Evolutionary conservation across 106 monocot species (phyloP).

Genomic region (Vanilla planifolia): DNA sequence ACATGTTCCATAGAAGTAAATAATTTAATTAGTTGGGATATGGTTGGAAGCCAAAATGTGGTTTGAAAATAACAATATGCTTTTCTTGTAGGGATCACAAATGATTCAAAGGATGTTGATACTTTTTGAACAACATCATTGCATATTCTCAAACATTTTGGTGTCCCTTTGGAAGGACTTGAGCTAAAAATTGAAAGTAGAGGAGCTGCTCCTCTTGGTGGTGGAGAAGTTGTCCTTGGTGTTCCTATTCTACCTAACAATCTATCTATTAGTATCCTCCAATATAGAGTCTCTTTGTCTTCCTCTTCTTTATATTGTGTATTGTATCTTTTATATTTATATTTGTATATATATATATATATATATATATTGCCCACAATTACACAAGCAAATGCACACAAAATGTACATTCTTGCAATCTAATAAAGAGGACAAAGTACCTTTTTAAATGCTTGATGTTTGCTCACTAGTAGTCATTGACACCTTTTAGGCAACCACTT

Average conservation of each 20-base stretch:
- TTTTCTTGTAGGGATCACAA: constrained; percentile 5
- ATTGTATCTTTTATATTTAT: no score
- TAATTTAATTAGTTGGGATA: no score
- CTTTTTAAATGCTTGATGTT: no score
- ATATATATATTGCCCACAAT: no score
- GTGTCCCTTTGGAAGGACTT: constrained; percentile 75
- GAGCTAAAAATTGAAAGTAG: constrained; percentile 73
- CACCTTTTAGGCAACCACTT: constrained; percentile 76
- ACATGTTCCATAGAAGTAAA: no score
- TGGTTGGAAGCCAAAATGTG: no score
- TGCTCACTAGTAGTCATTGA: no score
- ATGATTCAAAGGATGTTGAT: constrained; percentile 73
- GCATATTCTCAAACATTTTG: constrained; percentile 82
- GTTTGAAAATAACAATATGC: background rate
- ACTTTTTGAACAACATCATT: constrained; percentile 68
- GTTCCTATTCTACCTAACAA: constrained; percentile 53
- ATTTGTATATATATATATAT: no score
- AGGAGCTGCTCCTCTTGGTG: constrained; percentile 83
- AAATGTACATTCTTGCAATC: no score
- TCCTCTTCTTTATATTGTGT: no score
- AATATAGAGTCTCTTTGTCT: constrained; percentile 4
- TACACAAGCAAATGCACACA: no score
- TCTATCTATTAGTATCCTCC: constrained; percentile 13
- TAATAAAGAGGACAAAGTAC: no score
- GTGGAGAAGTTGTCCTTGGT: constrained; percentile 70